Conservation (phyloP, 176 grass and related monocot species). For the Secale cereale region DNA sequence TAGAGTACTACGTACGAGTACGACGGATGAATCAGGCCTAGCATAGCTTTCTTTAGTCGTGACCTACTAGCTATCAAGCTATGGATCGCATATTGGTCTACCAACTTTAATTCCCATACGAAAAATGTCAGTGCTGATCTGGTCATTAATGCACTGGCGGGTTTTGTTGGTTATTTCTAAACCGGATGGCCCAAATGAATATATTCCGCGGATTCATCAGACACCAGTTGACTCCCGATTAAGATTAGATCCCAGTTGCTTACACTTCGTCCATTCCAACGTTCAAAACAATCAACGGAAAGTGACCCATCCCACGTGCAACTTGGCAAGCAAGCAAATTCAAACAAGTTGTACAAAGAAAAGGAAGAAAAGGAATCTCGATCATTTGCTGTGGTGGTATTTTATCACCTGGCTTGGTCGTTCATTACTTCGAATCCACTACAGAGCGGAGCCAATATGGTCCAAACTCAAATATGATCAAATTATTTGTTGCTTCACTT, state of each 20-base stretch:
- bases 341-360: neutral
- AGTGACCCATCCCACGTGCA: neutral
- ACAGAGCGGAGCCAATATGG: neutral
- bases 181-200: neutral
- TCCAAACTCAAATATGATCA: neutral
- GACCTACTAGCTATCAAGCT: no score
- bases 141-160: neutral
- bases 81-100: slow-evolving; percentile 26
- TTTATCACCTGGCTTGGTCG: neutral
- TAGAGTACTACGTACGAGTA: neutral
- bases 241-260: slow-evolving; percentile 11
- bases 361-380: neutral
- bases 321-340: neutral
- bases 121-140: slow-evolving; percentile 11
- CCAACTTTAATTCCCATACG: neutral
- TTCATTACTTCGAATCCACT: neutral
- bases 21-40: neutral
- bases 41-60: neutral
- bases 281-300: slow-evolving; percentile 20
- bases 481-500: neutral
- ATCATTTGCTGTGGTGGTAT: neutral
- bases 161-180: neutral
- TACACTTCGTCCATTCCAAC: slow-evolving; percentile 13
- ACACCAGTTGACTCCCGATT: slow-evolving; percentile 33
- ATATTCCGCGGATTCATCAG: neutral